Base-by-base conservation (phyloP, 345 rosid species). In the Limnanthes douglasii region DNA sequence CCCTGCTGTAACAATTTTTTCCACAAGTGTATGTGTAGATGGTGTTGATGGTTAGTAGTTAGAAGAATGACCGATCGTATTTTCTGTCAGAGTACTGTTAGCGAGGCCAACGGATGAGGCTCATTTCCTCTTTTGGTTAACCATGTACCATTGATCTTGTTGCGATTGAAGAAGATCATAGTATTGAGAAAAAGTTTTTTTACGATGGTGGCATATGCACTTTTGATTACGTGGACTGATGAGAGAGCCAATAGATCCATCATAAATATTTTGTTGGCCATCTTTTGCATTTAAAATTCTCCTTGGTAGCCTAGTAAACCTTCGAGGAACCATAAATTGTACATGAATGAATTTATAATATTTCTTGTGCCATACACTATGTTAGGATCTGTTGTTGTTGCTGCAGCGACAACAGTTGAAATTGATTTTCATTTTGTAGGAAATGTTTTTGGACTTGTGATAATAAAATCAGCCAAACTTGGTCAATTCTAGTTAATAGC, bases 21-120 rank as follows among this genome's bases (percentile, higher is more conserved):
- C 95, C 18, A 68, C 85, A 44, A 94, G 93, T 39, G 94, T 80
- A 60, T 90, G 98, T 30, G 93, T 84, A 53, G 98, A 84, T 9
- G 94, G 95, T 11, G 98, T 90, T 41, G 98, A 90, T 30, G 98
- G 95, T 41, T 84, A 92, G 31, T 95, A 90, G 60, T 80, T 90
- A 36, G 94, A 69, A 22, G 86, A 67, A 45, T 86, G 97, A 37
- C 98, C 98, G 5, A 73, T 64, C 0, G 98, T 84, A 53, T 85
- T 90, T 68, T 79, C 94, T 1, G 98, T 84, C 51, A 95, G 93
- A 11, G 88, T 75, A 53, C 98, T 90, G 54, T 84, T 90, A 48
- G 97, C 95, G 48, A 95, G 83, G 53, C 95, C 97, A 59, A 95
- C 78, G 43, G 95, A 82, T 45, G 98, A 64, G 31, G 92, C 73